Conservation (phyloP, 306 rosid species). For the Vigna hirtella region DNA sequence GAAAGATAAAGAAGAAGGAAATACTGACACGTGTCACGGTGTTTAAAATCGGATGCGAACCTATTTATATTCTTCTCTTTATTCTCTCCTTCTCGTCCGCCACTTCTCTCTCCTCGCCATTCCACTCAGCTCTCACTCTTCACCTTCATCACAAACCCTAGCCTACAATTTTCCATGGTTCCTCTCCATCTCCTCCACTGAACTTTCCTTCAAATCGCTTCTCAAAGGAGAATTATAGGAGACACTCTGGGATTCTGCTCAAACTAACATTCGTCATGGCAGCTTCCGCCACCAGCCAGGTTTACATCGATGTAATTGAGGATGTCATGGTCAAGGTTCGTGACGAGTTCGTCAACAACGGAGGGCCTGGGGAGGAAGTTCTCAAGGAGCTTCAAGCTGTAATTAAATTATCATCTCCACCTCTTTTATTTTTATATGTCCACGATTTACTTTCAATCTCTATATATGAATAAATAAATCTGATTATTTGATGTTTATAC, state of each 20-base stretch:
- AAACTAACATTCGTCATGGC: constrained; percentile 56
- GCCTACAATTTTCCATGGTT: constrained; percentile 35
- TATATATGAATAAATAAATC: background rate
- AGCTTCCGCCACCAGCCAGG: constrained; percentile 79
- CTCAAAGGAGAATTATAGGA: constrained; percentile 31
- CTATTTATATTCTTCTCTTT: constrained; percentile 98
- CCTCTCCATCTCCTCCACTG: constrained; percentile 43
- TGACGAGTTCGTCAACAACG: constrained; percentile 82
- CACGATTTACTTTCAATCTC: background rate
- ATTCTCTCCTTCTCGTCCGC: constrained; percentile 46
- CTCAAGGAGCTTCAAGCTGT: constrained; percentile 99
- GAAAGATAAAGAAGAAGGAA: constrained; percentile 31
- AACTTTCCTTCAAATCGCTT: constrained; percentile 26
- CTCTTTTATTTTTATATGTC: background rate
- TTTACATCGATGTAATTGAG: constrained; percentile 88
- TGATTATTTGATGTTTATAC: background rate
- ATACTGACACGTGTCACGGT: constrained; percentile 70
- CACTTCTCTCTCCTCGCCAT: constrained; percentile 29
- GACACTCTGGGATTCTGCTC: constrained; percentile 37
- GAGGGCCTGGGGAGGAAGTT: constrained; percentile 91
- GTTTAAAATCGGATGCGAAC: constrained; percentile 93
- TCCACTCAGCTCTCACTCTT: constrained; percentile 20
- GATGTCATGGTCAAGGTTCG: constrained; percentile 95
- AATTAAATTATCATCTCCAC: constrained; percentile 36
- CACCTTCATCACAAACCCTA: constrained; percentile 46